Evolutionary conservation across 352 stramenopile genomes (phyloP), one percentile per base, ranked within the genome.

Genomic region (Phytophthora multivora): DNA sequence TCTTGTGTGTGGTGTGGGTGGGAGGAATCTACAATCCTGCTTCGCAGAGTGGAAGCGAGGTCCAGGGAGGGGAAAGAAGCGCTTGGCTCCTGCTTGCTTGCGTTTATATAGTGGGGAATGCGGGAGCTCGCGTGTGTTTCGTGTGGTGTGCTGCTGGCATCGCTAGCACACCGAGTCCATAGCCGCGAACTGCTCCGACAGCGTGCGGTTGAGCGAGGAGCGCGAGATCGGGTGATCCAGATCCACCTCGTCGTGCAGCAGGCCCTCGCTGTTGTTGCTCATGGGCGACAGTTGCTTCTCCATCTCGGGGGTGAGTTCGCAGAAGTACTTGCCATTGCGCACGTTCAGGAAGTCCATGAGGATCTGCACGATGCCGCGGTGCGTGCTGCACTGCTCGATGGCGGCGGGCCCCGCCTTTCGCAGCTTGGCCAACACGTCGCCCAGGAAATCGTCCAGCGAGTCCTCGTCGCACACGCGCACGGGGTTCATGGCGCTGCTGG

Each of bases 291-390:
- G 43, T 36, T 69, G 35, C 25, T 79, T 69, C 28, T 65, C 50
- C 43, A 65, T 54, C 16, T 79, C 73, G 3, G 79, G 66, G 9
- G 72, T 69, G 19, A 64, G 57, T 45, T 84, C 71, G 42, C 80
- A 91, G 55, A 94, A 92, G 71, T 89, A 91, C 62, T 79, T 80
- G 71, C 81, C 75, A 48, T 89, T 54, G 69, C 80, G 81, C 63
- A 94, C 75, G 43, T 83, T 83, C n/a, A 94, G 63, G 38, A 94
- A 94, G 30, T 92, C 80, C 74, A 89, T 94, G 51, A 94, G 74
- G 55, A 94, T 91, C 58, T 88, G 80, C 59, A 94, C 84, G 31
- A 91, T 74, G 51, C 85, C 85, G 63, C 84, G 77, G 73, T 92
- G 85, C 31, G 41, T 61, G 51, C 76, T 79, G 71, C 85, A 94